Base-by-base conservation (phyloP, 2,329 filamentous ascomycete species). In the Zasmidium citrigriseum region DNA sequence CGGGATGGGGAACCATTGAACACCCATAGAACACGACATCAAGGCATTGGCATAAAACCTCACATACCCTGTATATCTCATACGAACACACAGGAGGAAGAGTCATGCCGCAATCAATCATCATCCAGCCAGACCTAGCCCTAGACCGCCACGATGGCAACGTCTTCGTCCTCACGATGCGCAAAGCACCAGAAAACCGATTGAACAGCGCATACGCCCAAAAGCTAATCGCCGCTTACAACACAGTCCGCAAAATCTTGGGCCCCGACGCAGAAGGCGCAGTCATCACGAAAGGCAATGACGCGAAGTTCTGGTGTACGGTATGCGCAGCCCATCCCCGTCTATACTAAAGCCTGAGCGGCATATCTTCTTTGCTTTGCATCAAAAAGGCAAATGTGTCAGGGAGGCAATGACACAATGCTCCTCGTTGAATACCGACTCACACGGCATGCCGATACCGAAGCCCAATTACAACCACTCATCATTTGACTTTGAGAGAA, bases 151-250 rank as follows among this genome's bases (percentile, higher is more conserved):
- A 80, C 69, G 61, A 66, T 25, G 77, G 75, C 62, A 77, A 78
- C 59, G 70, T 82, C 62, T 83, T 81, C 67, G 73, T 84, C 54
- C 76, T 84, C 50, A 83, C 81, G 9, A 80, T 84, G 76, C 76
- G 80, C 52, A 83, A 82, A 63, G 73, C 78, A 10, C 80, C 80
- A 1, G 82, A 84, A 67, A 84, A 85, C 67, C 75, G 82, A 21
- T 67, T 84, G 49, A 82, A 81, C 64, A 74, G 76, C 16, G 71
- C 69, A 7, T 83, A 79, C 61, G 78, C 79, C 45, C 82, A 83
- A 67, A 80, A 82, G 60, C 77, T 84, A 38, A 83, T 84, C 60
- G 68, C 72, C 29, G 79, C 81, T 1, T 78, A 82, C 55, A 77
- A 76, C 62, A 71, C 75, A 18, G 78, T 83, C 34, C 78, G 83